Evolutionary conservation across 2,329 filamentous ascomycete genomes (phyloP).

Genomic region (Trichoderma sp.): DNA sequence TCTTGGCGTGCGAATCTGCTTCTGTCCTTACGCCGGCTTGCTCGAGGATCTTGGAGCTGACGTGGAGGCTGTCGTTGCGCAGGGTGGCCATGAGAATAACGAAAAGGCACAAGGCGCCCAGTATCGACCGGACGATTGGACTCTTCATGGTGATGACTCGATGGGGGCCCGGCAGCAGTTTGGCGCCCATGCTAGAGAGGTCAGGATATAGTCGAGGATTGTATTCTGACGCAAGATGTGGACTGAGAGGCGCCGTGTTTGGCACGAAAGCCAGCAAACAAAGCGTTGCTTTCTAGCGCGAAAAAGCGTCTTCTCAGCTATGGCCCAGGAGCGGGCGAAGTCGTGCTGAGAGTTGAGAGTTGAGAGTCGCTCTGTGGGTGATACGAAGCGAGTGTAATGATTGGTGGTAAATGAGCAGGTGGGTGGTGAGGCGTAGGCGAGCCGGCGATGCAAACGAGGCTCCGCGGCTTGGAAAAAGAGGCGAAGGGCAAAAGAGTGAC

Average conservation of each 20-base stretch:
- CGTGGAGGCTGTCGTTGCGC: constrained; percentile 45
- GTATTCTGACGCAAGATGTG: not conserved
- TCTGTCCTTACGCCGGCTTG: constrained; percentile 36
- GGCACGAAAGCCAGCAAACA: not conserved
- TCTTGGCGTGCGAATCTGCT: constrained; percentile 31
- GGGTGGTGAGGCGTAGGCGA: not conserved
- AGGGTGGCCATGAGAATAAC: constrained; percentile 46
- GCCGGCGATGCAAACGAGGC: not conserved
- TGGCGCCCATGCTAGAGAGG: constrained; percentile 41
- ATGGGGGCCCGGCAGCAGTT: constrained; percentile 38
- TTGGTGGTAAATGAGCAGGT: not conserved
- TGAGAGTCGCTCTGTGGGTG: not conserved
- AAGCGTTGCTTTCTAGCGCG: not conserved
- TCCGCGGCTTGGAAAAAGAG: not conserved
- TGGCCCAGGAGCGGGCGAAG: not conserved
- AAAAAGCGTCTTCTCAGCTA: not conserved
- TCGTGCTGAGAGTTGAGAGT: not conserved
- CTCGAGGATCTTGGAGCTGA: constrained; percentile 45
- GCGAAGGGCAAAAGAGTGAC: constrained; percentile 3
- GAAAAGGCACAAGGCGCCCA: constrained; percentile 47
- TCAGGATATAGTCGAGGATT: not conserved
- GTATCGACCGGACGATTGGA: constrained; percentile 48
- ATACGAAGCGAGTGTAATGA: not conserved
- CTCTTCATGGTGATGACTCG: constrained; percentile 53
- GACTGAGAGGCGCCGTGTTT: not conserved